Conservation (phyloP, 192 early-diverging fungal genomes). For the Chytriomyces confervae region DNA sequence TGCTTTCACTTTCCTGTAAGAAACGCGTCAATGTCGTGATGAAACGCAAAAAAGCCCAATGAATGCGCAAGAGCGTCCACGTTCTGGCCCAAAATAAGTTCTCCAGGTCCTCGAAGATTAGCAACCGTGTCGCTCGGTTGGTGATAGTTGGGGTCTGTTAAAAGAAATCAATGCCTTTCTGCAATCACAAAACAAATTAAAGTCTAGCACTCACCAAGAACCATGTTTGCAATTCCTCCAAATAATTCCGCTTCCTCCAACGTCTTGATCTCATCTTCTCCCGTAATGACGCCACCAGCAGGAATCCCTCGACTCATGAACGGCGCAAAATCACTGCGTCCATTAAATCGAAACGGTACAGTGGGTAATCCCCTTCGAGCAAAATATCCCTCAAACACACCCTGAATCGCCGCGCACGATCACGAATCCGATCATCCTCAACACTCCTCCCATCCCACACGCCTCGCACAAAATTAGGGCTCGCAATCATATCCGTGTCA, state of each 20-base stretch:
- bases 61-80: slow-evolving; percentile 38
- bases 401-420: slow-evolving; percentile 20
- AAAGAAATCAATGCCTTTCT: neutral
- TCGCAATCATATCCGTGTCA: slow-evolving; percentile 51
- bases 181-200: neutral
- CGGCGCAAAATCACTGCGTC: slow-evolving; percentile 45
- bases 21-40: slow-evolving; percentile 25
- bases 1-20: neutral
- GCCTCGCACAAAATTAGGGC: slow-evolving; percentile 53
- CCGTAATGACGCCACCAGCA: slow-evolving; percentile 48
- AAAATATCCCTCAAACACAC: slow-evolving; percentile 44
- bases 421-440: slow-evolving; percentile 1
- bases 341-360: slow-evolving; percentile 39
- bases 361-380: slow-evolving; percentile 20
- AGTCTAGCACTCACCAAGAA: slow-evolving; percentile 33
- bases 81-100: slow-evolving; percentile 36
- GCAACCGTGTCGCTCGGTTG: slow-evolving; percentile 37
- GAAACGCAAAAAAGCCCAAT: slow-evolving; percentile 29
- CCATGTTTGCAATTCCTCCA: slow-evolving; percentile 42
- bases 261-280: slow-evolving; percentile 48
- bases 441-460: slow-evolving; percentile 41
- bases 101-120: slow-evolving; percentile 27
- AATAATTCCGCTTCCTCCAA: slow-evolving; percentile 35
- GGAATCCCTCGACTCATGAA: slow-evolving; percentile 47
- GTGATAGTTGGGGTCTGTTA: slow-evolving; percentile 36